Evolutionary conservation across 1,284 basidiomycete species (phyloP), one percentile per base, ranked within the genome.

Genomic region (Taiwanofungus camphoratus): DNA sequence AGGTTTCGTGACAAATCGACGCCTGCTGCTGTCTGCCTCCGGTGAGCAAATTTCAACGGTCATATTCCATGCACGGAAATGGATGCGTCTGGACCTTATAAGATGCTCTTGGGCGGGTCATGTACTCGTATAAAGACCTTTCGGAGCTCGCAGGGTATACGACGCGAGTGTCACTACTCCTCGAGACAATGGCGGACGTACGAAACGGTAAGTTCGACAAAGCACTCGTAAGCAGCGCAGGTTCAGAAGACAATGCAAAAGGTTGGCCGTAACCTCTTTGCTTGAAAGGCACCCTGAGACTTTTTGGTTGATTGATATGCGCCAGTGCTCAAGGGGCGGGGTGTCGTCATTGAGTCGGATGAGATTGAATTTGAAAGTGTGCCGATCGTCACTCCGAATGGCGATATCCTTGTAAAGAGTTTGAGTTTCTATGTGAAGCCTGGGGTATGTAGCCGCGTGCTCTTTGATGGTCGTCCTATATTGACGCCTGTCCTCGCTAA

Each of bases 71-170:
- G 21, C 24, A 13, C 5, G 22, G 6, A 26, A 31, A 12, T 33
- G 4, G 4, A 9, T n/a, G 13, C 6, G n/a, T 4, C 18, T 29
- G 18, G 22, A 16, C 8, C 12, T 26, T 15, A 30, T 18, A 44
- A 84, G 85, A 88, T 67, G 86, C 85, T 3, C 81, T 88, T 51
- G 85, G 85, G 36, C 78, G 86, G 18, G 75, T 87, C 6, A 95
- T 98, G 92, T 96, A 95, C 63, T 92, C 90, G 11, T 98, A 97
- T 72, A 97, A 90, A 73, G 92, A 97, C 62, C 73, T 99, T 3
- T 86, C 92, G 5, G 95, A 99, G 63, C 78, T 99, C 23, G 92
- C 94, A 1, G 95, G 95, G 9, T 97, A 97, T 64, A 97, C 95
- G 0, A 79, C 92, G 1, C 83, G 95, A 15, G 94, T 99, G 0